Percentiles rank a stretch among this genome's conserved stretches.
phyloP scores from a whole-genome alignment of 1,139 yeast genomes.

The Saccharomyces hybrid region DNA sequence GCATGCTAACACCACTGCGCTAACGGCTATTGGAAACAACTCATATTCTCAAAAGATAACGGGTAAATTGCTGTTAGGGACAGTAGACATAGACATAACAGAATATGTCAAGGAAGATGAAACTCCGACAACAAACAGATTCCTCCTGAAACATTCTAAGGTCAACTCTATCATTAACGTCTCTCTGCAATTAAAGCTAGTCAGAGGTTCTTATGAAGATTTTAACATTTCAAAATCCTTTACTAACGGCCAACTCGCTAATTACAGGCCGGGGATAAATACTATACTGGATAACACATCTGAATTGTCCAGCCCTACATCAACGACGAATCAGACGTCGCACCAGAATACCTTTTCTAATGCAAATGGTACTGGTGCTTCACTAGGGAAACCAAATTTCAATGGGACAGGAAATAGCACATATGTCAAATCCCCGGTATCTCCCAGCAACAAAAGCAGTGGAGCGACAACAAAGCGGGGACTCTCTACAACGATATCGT shows the following conservation, averaged over 20 bases:
- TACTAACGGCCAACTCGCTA: slow-evolving; percentile 20
- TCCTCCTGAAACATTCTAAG: slow-evolving; percentile 67
- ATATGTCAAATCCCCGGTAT: slow-evolving; percentile 1
- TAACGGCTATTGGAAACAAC: slow-evolving; percentile 5
- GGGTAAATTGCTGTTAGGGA: slow-evolving; percentile 50
- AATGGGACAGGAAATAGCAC: background rate
- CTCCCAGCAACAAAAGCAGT: background rate
- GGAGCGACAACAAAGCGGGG: slow-evolving; percentile 6
- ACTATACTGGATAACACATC: slow-evolving; percentile 18
- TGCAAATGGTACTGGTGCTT: slow-evolving; percentile 3
- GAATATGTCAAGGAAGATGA: slow-evolving; percentile 59
- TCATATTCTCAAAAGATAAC: slow-evolving; percentile 23
- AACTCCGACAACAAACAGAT: slow-evolving; percentile 46
- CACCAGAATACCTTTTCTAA: slow-evolving; percentile 6
- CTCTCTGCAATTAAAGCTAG: slow-evolving; percentile 39
- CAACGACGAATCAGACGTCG: slow-evolving; percentile 9
- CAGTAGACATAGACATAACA: slow-evolving; percentile 56
- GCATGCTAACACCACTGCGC: slow-evolving; percentile 2
- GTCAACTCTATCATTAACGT: slow-evolving; percentile 68
- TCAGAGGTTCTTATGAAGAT: slow-evolving; percentile 37
- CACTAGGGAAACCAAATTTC: background rate
- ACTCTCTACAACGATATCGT: slow-evolving; percentile 15
- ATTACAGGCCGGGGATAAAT: slow-evolving; percentile 18
- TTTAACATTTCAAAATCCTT: slow-evolving; percentile 17
- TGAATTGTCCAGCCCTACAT: background rate